These are phyloP conservation scores for Domatiomyces catenatus DNA, from an alignment of 2,329 filamentous ascomycete genomes.

Conservation along the genomic window DNA sequence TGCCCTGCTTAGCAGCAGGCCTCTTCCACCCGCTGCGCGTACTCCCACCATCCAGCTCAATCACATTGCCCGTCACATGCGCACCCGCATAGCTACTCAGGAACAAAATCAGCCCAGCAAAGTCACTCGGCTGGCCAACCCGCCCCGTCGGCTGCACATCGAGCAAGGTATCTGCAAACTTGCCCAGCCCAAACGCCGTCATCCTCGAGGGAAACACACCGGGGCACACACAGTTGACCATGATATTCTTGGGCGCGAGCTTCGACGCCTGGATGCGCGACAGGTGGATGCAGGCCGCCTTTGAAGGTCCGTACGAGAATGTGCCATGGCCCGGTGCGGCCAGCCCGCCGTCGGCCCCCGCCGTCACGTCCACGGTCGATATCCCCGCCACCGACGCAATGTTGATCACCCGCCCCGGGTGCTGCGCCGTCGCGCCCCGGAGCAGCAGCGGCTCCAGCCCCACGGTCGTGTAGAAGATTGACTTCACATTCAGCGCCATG, in stretches of 20 bases:
- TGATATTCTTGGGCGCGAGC: slow-evolving; percentile 37
- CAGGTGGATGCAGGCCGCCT: slow-evolving; percentile 39
- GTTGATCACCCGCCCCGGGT: slow-evolving; percentile 37
- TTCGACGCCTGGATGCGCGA: slow-evolving; percentile 37
- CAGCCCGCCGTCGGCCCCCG: slow-evolving; percentile 34
- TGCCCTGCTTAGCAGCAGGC: neutral
- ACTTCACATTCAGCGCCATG: slow-evolving; percentile 40
- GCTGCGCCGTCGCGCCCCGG: slow-evolving; percentile 30
- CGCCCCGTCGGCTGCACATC: slow-evolving; percentile 31
- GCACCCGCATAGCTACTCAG: slow-evolving; percentile 26
- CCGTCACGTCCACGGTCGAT: slow-evolving; percentile 31
- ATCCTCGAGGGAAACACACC: slow-evolving; percentile 39
- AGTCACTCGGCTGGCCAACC: slow-evolving; percentile 34
- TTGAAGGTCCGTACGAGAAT: slow-evolving; percentile 38
- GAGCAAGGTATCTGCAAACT: slow-evolving; percentile 34
- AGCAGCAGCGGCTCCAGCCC: slow-evolving; percentile 33
- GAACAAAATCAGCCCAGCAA: slow-evolving; percentile 33
- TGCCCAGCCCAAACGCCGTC: slow-evolving; percentile 38
- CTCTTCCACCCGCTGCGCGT: slow-evolving; percentile 28
- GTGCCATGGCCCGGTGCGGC: slow-evolving; percentile 37
- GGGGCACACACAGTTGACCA: slow-evolving; percentile 31
- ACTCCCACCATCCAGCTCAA: slow-evolving; percentile 35
- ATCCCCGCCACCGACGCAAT: slow-evolving; percentile 36
- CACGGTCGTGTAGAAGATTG: slow-evolving; percentile 33
- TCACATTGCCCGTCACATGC: slow-evolving; percentile 31